Percentiles rank a stretch among this genome's conserved stretches.
Conservation (phyloP, 352 stramenopile genomes). For the Peronospora destructor region DNA sequence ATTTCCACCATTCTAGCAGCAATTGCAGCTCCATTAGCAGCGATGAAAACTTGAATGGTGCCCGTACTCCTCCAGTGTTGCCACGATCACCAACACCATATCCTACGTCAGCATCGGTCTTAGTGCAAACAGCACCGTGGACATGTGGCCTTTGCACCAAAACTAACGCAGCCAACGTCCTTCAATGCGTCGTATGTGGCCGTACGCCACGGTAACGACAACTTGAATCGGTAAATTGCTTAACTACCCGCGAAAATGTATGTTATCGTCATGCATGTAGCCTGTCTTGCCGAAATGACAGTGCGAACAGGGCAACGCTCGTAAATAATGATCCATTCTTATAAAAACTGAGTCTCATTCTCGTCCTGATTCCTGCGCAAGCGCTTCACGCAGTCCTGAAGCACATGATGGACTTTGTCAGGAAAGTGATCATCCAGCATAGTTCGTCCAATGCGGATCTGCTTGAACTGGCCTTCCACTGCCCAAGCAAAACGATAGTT, state of each 20-base stretch:
- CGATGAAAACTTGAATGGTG: conserved; percentile 3
- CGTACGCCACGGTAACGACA: conserved; percentile 33
- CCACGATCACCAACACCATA: conserved; percentile 1
- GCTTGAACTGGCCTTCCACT: conserved; percentile 48
- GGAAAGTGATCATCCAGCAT: conserved; percentile 87
- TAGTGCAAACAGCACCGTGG: conserved; percentile 31
- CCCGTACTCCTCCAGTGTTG: background rate
- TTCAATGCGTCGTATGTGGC: conserved; percentile 69
- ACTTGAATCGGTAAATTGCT: conserved; percentile 3
- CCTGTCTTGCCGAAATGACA: background rate
- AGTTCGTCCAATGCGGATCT: conserved; percentile 71
- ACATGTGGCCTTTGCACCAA: conserved; percentile 73
- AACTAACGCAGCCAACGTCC: conserved; percentile 34
- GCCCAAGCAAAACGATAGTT: conserved; percentile 79
- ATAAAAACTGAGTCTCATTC: conserved; percentile 14
- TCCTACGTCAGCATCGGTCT: background rate
- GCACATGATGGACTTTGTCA: conserved; percentile 82
- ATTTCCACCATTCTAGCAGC: conserved; percentile 16
- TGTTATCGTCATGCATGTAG: conserved; percentile 9
- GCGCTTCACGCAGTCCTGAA: conserved; percentile 69
- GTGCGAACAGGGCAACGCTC: background rate
- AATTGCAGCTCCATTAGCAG: conserved; percentile 14
- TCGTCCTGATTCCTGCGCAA: conserved; percentile 36
- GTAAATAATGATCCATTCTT: conserved; percentile 18
- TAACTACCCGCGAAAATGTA: conserved; percentile 2